Evolutionary conservation across 768 basidiomycete species (phyloP), one percentile per base, ranked within the genome.

Genomic region (Cystofilobasidium bisporidii): DNA sequence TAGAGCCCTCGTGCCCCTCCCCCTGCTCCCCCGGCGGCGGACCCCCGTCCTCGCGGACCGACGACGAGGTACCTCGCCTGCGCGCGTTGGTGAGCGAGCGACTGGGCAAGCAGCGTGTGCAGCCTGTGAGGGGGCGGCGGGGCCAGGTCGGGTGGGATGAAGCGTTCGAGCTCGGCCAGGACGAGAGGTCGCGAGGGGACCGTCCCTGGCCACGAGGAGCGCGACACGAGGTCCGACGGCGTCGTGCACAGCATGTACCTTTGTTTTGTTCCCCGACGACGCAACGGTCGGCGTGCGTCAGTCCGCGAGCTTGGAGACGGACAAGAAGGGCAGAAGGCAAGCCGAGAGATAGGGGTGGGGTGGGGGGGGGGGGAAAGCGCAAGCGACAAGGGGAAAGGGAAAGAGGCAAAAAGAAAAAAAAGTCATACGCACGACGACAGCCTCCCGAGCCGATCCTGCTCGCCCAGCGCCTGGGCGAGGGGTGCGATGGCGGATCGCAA

Each of bases 41-140:
- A n/a, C 28, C 15, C 9, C 9, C 9, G 3, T 6, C 53, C 53
- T 3, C 14, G 28, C 5, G 53, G 53, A 8, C 15, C 30, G 53
- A 56, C 53, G 53, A 17, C 12, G n/a, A n/a, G n/a, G 53, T 56
- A 56, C 30, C 2, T 2, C 30, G 28, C 26, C 2, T 56, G 82
- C 65, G 84, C 81, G 69, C 85, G 84, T 77, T 99, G 96, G 77
- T 87, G 83, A 71, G 81, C 77, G 65, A 86, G 83, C 67, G 94
- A 88, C 79, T 98, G 93, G 45, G 88, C 82, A 45, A 99, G 81
- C 26, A 99, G 82, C 11, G 88, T 84, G 20, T 86, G 82, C 66
- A 98, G 87, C 55, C 96, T 88, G 57, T 87, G 84, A 71, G 87
- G 86, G 30, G 94, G 96, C 58, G 98, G 86, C 90, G 97, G 96